Evolutionary conservation across 1,139 yeast species (phyloP).

Genomic region (Cylindricascospora bacillispora): DNA sequence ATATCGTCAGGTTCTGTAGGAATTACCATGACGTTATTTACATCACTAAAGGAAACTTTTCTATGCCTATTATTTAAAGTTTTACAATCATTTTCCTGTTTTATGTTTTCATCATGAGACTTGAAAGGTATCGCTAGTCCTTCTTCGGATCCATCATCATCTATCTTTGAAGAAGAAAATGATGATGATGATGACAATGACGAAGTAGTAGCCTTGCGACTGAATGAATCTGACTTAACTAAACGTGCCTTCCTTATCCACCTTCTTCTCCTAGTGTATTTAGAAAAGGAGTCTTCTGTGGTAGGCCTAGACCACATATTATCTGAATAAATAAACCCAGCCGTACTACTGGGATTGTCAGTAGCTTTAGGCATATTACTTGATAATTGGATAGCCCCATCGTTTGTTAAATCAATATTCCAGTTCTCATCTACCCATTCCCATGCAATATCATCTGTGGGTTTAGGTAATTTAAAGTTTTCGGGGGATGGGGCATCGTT

Average conservation of each 20-base stretch:
- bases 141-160: conserved; percentile 1
- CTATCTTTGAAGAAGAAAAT: not conserved
- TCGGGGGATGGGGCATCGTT: conserved; percentile 76
- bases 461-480: conserved; percentile 65
- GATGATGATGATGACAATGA: not conserved
- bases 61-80: conserved; percentile 8
- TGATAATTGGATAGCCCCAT: conserved; percentile 66
- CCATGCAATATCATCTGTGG: conserved; percentile 66
- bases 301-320: conserved; percentile 91
- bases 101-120: conserved; percentile 1
- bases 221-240: conserved; percentile 23
- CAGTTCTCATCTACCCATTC: conserved; percentile 90
- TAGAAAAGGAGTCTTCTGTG: conserved; percentile 77
- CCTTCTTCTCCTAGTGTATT: conserved; percentile 85
- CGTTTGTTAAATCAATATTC: conserved; percentile 81
- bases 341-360: conserved; percentile 67
- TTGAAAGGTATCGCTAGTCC: too few relatives aligned
- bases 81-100: conserved; percentile 4
- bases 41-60: conserved; percentile 22
- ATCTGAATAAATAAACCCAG: conserved; percentile 80
- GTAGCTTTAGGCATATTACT: conserved; percentile 56
- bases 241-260: conserved; percentile 94
- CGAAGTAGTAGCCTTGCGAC: not conserved
- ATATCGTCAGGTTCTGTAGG: conserved; percentile 7
- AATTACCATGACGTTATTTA: conserved; percentile 18